Base-by-base conservation (phyloP, 2,329 filamentous ascomycete species). In the Microascus cirrosus region DNA sequence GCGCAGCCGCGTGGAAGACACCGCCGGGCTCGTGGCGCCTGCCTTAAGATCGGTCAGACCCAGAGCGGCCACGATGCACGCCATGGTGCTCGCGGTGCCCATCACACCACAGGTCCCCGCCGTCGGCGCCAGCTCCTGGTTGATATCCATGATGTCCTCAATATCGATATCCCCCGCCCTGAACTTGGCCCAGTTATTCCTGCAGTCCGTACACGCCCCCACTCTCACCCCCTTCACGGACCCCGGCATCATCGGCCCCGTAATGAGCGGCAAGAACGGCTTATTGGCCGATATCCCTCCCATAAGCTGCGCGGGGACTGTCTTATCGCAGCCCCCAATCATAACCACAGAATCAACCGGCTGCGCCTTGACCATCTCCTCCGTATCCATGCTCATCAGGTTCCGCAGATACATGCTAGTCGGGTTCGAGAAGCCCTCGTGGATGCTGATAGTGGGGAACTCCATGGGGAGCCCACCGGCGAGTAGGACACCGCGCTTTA, bases 81-180 rank as follows among this genome's bases (percentile, higher is more conserved):
- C 88, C 89, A 95, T 93, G 1, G 90, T 95, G 66, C 90, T 93
- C 7, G 90, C 90, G 0, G 90, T 95, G 62, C 90, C 94, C 90
- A 95, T 95, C 20, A 92, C 90, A 53, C 90, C 90, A 62, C 90
- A 95, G 1, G 89, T 91, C 34, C 90, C 90, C 1, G 84, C 82
- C 0, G 86, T 89, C 0, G 87, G 86, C 0, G 86, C 86, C 8
- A 90, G 73, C 63, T 90, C 86, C 53, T 89, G 85, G 61, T 89
- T 90, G 32, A 90, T 77, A 2, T 76, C 80, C 1, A 79, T 75
- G 25, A 90, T 89, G 59, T 89, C 86, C 65, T 90, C 86, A 1
- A 90, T 80, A 61, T 89, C 85, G 8, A 89, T 78, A 6, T 77
- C 73, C 0, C 84, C 84, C 0, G 84, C 85, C 20, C 86, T 74